These are phyloP conservation scores for Persicaria tinctoria DNA, from an alignment of 148 eudicot species.

Conservation along the genomic window DNA sequence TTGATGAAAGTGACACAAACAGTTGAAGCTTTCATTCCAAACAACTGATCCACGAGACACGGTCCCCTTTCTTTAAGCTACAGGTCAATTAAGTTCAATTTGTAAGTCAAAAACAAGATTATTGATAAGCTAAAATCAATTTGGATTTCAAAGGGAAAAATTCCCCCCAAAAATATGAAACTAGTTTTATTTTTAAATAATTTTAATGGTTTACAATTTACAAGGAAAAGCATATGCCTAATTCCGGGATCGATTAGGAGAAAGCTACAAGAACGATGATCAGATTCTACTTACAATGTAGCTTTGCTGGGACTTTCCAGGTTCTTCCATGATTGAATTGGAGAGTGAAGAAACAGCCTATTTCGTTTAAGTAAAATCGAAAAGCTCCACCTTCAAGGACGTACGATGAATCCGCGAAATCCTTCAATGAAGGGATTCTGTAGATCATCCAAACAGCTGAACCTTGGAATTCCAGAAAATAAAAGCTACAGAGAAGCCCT, in stretches of 20 bases:
- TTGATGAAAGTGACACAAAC: not conserved
- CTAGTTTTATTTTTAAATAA: not conserved
- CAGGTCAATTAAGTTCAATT: not conserved
- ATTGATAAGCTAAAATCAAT: not conserved
- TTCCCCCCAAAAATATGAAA: not conserved
- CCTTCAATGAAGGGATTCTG: too few relatives aligned
- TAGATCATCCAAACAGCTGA: too few relatives aligned
- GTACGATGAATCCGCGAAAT: too few relatives aligned
- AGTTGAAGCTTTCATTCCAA: not conserved
- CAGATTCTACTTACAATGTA: not conserved
- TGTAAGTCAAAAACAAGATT: too few relatives aligned
- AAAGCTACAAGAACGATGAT: not conserved
- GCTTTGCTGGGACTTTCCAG: slow-evolving; percentile 10
- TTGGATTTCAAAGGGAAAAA: too few relatives aligned
- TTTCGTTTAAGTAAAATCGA: not conserved
- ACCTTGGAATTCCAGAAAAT: too few relatives aligned
- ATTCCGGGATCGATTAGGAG: not conserved
- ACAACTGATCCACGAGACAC: not conserved
- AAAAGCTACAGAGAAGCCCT: too few relatives aligned
- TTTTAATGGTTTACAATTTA: not conserved
- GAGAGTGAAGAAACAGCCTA: not conserved
- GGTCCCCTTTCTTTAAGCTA: not conserved
- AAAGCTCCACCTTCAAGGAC: not conserved
- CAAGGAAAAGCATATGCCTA: not conserved
- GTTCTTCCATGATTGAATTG: not conserved